Evolutionary conservation across 169 alveolate genomes (phyloP), one percentile per base, ranked within the genome.

Genomic region (Cystoisospora suis): DNA sequence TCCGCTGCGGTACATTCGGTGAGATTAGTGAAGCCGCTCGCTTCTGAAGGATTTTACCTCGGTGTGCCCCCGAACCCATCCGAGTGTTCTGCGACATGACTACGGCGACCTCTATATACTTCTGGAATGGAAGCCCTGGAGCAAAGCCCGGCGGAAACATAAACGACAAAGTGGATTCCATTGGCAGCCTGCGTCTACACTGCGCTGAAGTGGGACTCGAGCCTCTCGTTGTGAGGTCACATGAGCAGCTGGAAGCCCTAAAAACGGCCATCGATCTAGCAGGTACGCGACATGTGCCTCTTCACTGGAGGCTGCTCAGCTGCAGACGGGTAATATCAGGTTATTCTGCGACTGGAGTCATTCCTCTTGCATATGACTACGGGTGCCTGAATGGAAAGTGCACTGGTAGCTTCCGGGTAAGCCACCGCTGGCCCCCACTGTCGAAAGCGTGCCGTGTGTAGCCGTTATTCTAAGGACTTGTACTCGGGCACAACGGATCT

Each of bases 41-140:
- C 29, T 7, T 1, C 0, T 38, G 75, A 47, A 90, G 93, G 93
- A 94, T 97, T 75, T 93, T 95, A 56, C 98, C 98, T 4, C 93
- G 95, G 80, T 97, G 98, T 88, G 93, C 98, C 6, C 97, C 98
- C n/a, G 96, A 95, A 59, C 98, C 98, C 5, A 75, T 96, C 59
- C 94, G 98, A 42, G 98, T 94, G n/a, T 97, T 94, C 94, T 97
- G 98, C 88, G 98, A 96, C 83, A 96, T 96, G 96, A 88, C 93
- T 65, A 90, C 79, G 32, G 90, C 90, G 56, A 92, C 95, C 38
- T 92, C 94, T 29, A 65, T 92, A 77, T 90, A 77, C 70, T 90
- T 94, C 12, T 92, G 94, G 95, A 90, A 88, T 53, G 91, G 87
- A 12, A 46, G 38, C 23, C 91, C 92, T 46, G 94, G 93, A 20